Evolutionary conservation across 345 rosid species (phyloP).

Genomic region (Aquilaria malaccensis): DNA sequence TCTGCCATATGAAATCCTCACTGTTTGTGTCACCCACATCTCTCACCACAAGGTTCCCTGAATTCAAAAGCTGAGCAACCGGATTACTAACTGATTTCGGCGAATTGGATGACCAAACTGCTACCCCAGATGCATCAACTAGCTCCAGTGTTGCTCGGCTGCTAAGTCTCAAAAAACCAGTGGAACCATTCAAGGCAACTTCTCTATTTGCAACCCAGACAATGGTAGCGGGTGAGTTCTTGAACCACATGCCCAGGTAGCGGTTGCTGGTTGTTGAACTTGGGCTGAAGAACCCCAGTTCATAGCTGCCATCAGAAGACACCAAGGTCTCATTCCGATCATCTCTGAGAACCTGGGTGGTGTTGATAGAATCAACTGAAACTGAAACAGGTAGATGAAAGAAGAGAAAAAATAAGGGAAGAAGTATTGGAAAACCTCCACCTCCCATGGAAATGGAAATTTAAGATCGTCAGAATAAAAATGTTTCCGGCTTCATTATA

Average conservation of each 20-base stretch:
- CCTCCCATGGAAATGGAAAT: too few relatives aligned
- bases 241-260: conserved; percentile 30
- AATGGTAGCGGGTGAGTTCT: background rate
- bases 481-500: too few relatives aligned
- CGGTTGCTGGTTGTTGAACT: conserved; percentile 6
- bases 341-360: background rate
- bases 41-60: conserved; percentile 30
- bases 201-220: conserved; percentile 33
- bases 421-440: too few relatives aligned
- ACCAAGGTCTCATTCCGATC: background rate
- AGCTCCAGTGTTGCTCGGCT: conserved; percentile 28
- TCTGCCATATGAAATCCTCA: conserved; percentile 34
- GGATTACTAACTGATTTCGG: conserved; percentile 11
- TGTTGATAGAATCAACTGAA: conserved; percentile 1
- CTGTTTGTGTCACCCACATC: background rate
- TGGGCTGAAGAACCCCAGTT: conserved; percentile 31
- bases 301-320: conserved; percentile 11
- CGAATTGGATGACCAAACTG: conserved; percentile 36
- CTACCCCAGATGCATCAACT: conserved; percentile 14
- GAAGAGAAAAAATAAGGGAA: too few relatives aligned
- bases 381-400: background rate
- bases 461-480: too few relatives aligned
- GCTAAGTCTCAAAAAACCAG: conserved; percentile 20
- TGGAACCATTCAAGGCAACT: conserved; percentile 23
- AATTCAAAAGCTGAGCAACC: conserved; percentile 25